These are phyloP conservation scores for Diaporthe sp. DNA, from an alignment of 2,329 filamentous ascomycete species.

Conservation along the genomic window DNA sequence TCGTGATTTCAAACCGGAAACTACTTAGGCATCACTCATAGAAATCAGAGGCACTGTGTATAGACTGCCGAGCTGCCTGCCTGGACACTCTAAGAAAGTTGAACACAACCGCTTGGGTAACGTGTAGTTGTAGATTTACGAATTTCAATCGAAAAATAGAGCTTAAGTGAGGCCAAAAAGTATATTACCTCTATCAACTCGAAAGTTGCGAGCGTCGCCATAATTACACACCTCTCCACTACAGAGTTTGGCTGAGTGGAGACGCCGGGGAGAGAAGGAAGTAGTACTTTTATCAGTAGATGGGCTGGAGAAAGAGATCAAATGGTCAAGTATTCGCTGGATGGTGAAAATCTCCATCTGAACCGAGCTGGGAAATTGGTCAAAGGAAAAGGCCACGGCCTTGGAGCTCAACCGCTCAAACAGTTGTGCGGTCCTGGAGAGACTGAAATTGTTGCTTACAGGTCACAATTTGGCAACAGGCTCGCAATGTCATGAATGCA, in stretches of 20 bases:
- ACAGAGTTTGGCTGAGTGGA: background rate
- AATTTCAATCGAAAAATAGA: no score
- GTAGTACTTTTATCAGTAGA: background rate
- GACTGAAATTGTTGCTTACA: background rate
- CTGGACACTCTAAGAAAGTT: no score
- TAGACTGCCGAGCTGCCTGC: no score
- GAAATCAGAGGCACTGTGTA: no score
- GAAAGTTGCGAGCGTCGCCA: no score
- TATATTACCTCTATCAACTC: no score
- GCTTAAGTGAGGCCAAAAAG: no score
- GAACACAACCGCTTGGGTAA: accelerated
- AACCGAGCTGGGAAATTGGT: background rate
- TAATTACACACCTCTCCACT: no score
- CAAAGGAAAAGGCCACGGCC: background rate
- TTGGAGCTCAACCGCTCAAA: background rate
- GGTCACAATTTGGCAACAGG: no score
- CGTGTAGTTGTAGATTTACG: no score
- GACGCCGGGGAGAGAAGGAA: accelerated
- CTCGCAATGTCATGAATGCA: background rate
- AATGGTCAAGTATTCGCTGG: background rate
- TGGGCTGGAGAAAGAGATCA: background rate
- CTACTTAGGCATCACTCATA: no score
- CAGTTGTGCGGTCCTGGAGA: background rate
- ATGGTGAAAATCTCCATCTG: background rate
- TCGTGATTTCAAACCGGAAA: no score